phyloP scores from a whole-genome alignment of 371 early-diverging fungal genomes.

The Mortierella sp. region DNA sequence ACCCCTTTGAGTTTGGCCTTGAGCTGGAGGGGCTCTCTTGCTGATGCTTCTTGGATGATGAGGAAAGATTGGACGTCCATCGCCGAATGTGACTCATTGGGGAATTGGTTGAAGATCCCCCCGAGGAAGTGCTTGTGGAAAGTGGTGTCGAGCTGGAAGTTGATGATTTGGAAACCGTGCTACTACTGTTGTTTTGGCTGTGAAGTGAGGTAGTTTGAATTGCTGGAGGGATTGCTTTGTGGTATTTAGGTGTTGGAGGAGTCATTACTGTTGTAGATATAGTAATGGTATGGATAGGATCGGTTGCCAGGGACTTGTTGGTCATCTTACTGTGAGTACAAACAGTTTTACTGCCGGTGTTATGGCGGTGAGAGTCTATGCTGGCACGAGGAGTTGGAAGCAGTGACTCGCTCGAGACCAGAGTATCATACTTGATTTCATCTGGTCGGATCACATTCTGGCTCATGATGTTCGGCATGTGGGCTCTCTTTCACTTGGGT shows the following conservation, averaged over 20 bases:
- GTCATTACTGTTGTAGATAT: neutral
- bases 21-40: constrained; percentile 9
- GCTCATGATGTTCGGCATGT: constrained; percentile 23
- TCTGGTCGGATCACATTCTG: constrained; percentile 36
- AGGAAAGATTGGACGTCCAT: constrained; percentile 42
- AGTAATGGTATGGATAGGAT: neutral
- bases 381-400: constrained; percentile 2
- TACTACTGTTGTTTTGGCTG: neutral
- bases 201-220: constrained; percentile 7
- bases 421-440: constrained; percentile 3
- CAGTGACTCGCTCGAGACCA: neutral
- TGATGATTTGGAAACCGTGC: neutral
- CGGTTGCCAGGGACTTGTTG: neutral
- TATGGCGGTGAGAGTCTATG: constrained; percentile 11
- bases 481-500: neutral
- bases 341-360: neutral
- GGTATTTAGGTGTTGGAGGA: neutral
- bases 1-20: constrained; percentile 21
- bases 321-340: constrained; percentile 1
- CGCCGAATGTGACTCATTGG: constrained; percentile 48
- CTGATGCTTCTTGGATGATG: constrained; percentile 19
- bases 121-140: constrained; percentile 6
- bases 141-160: constrained; percentile 6
- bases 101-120: constrained; percentile 10
- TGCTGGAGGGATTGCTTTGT: neutral